Percentiles rank a stretch among this genome's conserved stretches.
Conservation (phyloP, 768 basidiomycete genomes). For the Phanerodontia chrysosporium region DNA sequence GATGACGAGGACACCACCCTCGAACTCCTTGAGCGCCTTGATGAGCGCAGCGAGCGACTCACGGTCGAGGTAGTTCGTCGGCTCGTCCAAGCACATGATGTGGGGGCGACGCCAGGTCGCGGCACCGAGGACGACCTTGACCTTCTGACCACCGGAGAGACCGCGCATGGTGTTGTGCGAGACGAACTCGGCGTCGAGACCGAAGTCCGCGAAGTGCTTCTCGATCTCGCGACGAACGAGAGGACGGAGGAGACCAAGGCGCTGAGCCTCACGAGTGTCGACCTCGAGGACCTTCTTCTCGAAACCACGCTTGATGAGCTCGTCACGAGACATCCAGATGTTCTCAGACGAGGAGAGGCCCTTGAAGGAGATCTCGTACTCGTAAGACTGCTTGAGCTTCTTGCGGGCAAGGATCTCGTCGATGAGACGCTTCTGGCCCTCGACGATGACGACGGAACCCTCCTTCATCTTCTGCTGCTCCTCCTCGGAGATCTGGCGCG, state of each 20-base stretch:
- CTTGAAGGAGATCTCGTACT: slow-evolving; percentile 98
- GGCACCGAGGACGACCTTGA: slow-evolving; percentile 97
- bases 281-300: slow-evolving; percentile 99
- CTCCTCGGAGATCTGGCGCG: slow-evolving; percentile 80
- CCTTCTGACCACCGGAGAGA: slow-evolving; percentile 98
- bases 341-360: slow-evolving; percentile 94
- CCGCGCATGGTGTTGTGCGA: slow-evolving; percentile 99
- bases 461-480: slow-evolving; percentile 97
- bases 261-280: slow-evolving; percentile 96
- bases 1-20: slow-evolving; percentile 97
- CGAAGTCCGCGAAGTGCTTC: slow-evolving; percentile 99
- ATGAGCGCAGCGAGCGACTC: slow-evolving; percentile 99
- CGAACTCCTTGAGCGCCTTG: slow-evolving; percentile 94
- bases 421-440: slow-evolving; percentile 92
- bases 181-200: slow-evolving; percentile 98
- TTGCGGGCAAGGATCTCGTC: slow-evolving; percentile 89
- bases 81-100: slow-evolving; percentile 95
- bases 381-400: slow-evolving; percentile 99
- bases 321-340: slow-evolving; percentile 95
- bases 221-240: slow-evolving; percentile 98
- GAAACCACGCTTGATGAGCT: slow-evolving; percentile 95
- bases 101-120: slow-evolving; percentile 99
- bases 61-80: slow-evolving; percentile 99
- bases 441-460: slow-evolving; percentile 77
- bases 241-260: slow-evolving; percentile 89